Base-by-base conservation (phyloP, 192 early-diverging fungal species). In the Rhizophagus sp. region DNA sequence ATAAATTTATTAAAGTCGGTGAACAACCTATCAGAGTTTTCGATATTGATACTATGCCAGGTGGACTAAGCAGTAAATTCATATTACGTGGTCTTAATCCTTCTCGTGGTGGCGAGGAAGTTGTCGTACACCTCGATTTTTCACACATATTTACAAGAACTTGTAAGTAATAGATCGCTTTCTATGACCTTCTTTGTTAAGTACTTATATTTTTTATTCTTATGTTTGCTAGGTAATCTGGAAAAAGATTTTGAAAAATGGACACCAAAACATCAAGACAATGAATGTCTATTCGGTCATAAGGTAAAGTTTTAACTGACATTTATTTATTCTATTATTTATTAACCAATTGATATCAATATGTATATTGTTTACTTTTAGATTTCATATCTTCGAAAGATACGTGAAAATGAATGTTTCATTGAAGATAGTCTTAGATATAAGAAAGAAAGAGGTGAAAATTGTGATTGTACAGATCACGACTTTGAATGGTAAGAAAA, bases 401-500 rank as follows among this genome's bases (percentile, higher is more conserved):
- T 90, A 52, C 77, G 85, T 34, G 89, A 89, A 44, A 85, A 82
- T 27, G 78, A 88, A 61, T 98, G 97, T 84, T 91, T 88, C 57
- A 90, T 98, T 24, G 95, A 94, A 9, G 85, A 92, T 39, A 89
- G 91, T 77, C 90, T 93, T 52, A 81, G 86, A 17, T 84, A 91
- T n/a, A 84, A 89, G 10, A 87, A 87, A 30, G 84, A 86, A 47
- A 86, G 89, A 3, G 82, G 86, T 4, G 82, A 87, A 33, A 87
- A 87, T 47, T 99, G 97, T 81, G 84, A 86, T 50, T 99, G 97
- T 83, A 90, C 90, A 0, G 83, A 82, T 44, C 82, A 79, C 17
- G 97, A 99, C 81, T 99, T 90, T 84, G 96, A 97, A 88, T 99
- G 97, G 84, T 78, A 79, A 76, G 75, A 15, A 72, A 17, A 15